Conservation (phyloP, 2,329 filamentous ascomycete genomes). For the Thielaviopsis euricoi region DNA sequence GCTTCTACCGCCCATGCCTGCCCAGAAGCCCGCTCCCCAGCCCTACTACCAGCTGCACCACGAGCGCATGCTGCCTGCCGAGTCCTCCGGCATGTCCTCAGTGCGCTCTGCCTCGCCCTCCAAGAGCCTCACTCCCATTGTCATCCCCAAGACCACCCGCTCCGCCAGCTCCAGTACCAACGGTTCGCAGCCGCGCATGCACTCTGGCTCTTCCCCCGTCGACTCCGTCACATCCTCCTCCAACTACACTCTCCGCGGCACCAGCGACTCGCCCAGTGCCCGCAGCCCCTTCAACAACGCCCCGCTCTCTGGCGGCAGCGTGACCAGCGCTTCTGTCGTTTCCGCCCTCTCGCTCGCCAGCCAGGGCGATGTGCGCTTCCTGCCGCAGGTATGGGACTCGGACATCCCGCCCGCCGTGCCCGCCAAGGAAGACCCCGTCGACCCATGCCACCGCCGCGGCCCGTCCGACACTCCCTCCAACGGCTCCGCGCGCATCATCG, state of each 20-base stretch:
- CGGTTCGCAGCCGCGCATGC: not conserved
- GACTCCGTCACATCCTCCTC: not conserved
- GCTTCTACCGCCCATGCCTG: not conserved
- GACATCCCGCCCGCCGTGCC: constrained; percentile 2
- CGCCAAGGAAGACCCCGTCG: not conserved
- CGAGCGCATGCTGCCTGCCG: not conserved
- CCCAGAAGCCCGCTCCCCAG: not conserved
- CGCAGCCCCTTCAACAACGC: not conserved
- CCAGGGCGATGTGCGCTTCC: not conserved
- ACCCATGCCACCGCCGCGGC: constrained; percentile 28
- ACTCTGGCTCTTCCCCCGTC: not conserved
- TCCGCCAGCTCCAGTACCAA: constrained; percentile 1
- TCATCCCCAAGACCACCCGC: constrained; percentile 8
- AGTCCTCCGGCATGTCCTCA: not conserved
- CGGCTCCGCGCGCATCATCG: constrained; percentile 29
- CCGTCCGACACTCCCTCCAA: constrained; percentile 31
- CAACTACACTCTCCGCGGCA: constrained; percentile 1
- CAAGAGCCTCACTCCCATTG: constrained; percentile 5
- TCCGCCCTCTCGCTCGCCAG: not conserved
- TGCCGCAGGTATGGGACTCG: not conserved
- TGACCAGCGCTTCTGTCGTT: not conserved
- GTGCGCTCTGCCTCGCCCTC: constrained; percentile 2
- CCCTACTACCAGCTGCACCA: not conserved
- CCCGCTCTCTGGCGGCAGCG: not conserved
- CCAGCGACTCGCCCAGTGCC: constrained; percentile 1